Conservation (phyloP, 106 monocot genomes). For the Platanthera guangdongensis region DNA sequence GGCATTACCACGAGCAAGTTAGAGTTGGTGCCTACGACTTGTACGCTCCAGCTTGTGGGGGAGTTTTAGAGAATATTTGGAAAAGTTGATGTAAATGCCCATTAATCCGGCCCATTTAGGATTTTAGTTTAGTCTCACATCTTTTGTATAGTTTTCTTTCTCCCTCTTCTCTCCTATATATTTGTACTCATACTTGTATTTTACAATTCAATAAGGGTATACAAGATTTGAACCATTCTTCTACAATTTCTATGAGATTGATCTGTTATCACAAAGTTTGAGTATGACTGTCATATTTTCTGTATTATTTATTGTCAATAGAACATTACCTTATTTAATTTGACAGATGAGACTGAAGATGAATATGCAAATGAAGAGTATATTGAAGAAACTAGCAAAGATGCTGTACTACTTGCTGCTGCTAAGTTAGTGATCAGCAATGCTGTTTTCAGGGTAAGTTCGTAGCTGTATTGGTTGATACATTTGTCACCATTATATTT, state of each 20-base stretch:
- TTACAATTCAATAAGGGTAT: no score
- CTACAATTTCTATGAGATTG: not conserved
- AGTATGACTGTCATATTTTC: not conserved
- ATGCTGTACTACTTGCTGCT: conserved; percentile 77
- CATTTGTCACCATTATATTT: not conserved
- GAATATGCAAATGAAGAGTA: conserved; percentile 96
- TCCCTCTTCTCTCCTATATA: no score
- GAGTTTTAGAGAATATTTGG: no score
- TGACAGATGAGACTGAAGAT: conserved; percentile 96
- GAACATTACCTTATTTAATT: not conserved
- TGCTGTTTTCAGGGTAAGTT: conserved; percentile 61
- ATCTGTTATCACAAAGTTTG: not conserved
- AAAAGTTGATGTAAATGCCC: no score
- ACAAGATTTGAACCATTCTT: no score
- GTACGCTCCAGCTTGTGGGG: no score
- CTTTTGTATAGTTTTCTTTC: no score
- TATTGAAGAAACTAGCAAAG: conserved; percentile 79
- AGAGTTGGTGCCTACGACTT: no score
- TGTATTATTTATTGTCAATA: conserved; percentile 7
- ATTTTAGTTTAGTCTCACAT: no score
- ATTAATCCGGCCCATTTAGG: no score
- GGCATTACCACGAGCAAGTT: no score
- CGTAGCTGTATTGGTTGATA: not conserved
- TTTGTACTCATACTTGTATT: no score
- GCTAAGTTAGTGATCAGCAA: conserved; percentile 60